Conservation (phyloP, 1,284 basidiomycete species). For the Anthracocystis panici-leucophaei region DNA sequence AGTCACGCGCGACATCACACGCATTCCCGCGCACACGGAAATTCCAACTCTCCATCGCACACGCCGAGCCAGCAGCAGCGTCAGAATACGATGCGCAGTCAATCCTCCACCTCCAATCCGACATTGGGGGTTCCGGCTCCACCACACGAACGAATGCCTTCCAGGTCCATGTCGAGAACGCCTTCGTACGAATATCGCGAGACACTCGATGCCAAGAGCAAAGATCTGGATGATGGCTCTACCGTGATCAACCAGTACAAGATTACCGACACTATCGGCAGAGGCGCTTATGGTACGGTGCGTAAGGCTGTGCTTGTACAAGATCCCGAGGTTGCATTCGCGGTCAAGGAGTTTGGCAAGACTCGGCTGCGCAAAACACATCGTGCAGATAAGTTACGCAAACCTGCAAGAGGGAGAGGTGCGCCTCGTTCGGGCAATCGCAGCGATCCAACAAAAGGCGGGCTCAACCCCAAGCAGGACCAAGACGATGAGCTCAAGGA, state of each 20-base stretch:
- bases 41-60: background rate
- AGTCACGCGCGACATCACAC: conserved; percentile 3
- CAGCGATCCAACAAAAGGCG: conserved; percentile 18
- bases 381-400: conserved; percentile 41
- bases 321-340: conserved; percentile 45
- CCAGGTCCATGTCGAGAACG: conserved; percentile 37
- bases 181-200: conserved; percentile 53
- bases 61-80: conserved; percentile 6
- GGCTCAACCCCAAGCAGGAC: background rate
- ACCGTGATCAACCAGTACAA: conserved; percentile 68
- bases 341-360: conserved; percentile 68
- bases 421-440: conserved; percentile 2
- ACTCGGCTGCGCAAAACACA: conserved; percentile 59
- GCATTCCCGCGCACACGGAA: conserved; percentile 2
- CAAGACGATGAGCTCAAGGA: conserved; percentile 47
- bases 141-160: conserved; percentile 23
- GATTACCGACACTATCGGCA: conserved; percentile 61
- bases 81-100: conserved; percentile 8
- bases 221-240: conserved; percentile 63
- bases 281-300: conserved; percentile 64
- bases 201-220: conserved; percentile 65
- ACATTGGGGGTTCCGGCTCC: conserved; percentile 27
- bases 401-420: conserved; percentile 12
- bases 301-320: conserved; percentile 55
- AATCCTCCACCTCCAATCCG: conserved; percentile 22